A percentile compares a stretch with the other conserved stretches of the same genome.
These are phyloP conservation scores for Penicillium griseofulvum DNA, from an alignment of 2,329 filamentous ascomycete species.

Conservation along the genomic window DNA sequence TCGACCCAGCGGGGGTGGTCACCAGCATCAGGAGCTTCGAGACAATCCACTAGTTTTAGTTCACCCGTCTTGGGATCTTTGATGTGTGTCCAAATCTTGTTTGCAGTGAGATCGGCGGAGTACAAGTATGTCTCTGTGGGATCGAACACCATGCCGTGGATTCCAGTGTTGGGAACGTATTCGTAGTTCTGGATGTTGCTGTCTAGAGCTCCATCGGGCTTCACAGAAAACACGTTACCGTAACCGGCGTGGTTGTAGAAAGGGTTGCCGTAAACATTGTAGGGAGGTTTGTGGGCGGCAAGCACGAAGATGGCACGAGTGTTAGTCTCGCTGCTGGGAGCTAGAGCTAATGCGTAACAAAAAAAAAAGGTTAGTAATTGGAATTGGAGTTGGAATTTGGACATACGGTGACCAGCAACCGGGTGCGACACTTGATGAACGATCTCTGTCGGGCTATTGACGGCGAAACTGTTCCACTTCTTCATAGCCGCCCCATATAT, in stretches of 20 bases:
- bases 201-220: constrained; percentile 41
- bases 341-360: constrained; percentile 54
- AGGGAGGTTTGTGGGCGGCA: constrained; percentile 72
- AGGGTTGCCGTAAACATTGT: constrained; percentile 83
- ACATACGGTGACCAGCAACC: constrained; percentile 69
- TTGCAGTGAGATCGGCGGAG: constrained; percentile 49
- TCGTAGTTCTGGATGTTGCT: constrained; percentile 48
- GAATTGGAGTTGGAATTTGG: background rate
- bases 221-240: constrained; percentile 64
- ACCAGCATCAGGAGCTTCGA: constrained; percentile 66
- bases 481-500: constrained; percentile 92
- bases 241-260: constrained; percentile 84
- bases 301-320: constrained; percentile 88
- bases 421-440: constrained; percentile 70
- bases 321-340: constrained; percentile 68
- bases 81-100: constrained; percentile 73
- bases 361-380: constrained; percentile 2
- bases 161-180: constrained; percentile 45
- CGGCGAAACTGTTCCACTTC: constrained; percentile 81
- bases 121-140: constrained; percentile 47
- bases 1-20: constrained; percentile 90
- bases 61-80: constrained; percentile 62
- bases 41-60: constrained; percentile 67
- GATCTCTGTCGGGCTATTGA: constrained; percentile 73
- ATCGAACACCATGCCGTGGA: constrained; percentile 52